Base-by-base conservation (phyloP, 208 protist genomes). In the Naegleria lovaniensis region DNA sequence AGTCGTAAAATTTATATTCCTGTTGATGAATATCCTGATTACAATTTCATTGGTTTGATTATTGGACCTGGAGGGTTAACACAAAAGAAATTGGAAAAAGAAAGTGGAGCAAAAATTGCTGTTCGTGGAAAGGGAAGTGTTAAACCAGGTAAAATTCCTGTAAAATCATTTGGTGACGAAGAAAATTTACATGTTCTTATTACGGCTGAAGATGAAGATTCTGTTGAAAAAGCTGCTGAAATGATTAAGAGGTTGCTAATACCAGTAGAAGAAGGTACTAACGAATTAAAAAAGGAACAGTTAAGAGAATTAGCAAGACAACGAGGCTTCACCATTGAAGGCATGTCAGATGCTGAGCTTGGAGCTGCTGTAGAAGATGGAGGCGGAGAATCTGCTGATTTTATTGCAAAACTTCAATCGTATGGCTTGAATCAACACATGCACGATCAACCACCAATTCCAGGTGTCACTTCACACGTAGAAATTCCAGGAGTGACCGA, bases 1-100 rank as follows among this genome's bases (percentile, higher is more conserved):
- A 89, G 75, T 41, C 89, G 92, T 84, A 93, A 94, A 87, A 93
- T 96, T n/a, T 91, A 75, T 36, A 92, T 97, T 43, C 95, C 95
- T 6, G 75, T 95, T 29, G 91, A 95, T 33, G 90, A 96, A 59
- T 93, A 95, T 51, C 95, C 95, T 0, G 91, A 95, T 11, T 93
- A 94, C 83, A 96, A 96, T 90, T 96, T 96, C 85, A 95, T 96
- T 38, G 95, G 95, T n/a, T 86, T 95, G 9, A 92, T 97, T 75
- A 95, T 97, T 88, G 95, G 95, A 51, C 95, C 95, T 39, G 93
- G 95, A 67, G 95, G 95, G 22, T 93, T 94, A 59, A 96, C 94
- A 22, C 94, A 96, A 59, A 96, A 96, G 91, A 79, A 93, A 52
- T 88, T 97, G 79, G 95, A 97, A 85, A 90, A 90, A n/a, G 94